Evolutionary conservation across 1,284 basidiomycete genomes (phyloP).

Genomic region (Mycena citricolor): DNA sequence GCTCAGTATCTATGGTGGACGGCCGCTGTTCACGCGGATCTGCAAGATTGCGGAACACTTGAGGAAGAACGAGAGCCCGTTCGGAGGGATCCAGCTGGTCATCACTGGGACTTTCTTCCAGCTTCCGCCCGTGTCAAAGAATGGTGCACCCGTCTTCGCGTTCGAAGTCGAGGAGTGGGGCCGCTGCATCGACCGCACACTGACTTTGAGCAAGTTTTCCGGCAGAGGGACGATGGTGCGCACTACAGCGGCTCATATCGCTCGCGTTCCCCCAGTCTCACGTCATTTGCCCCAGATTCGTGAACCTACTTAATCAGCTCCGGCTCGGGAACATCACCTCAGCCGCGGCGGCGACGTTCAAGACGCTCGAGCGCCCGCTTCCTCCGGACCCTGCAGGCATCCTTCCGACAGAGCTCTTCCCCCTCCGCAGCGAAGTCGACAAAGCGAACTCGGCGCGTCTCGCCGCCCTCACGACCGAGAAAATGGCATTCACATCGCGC

Average conservation of each 20-base stretch:
- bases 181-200: constrained; percentile 61
- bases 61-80: constrained; percentile 59
- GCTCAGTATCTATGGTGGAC: constrained; percentile 82
- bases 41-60: constrained; percentile 43
- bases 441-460: constrained; percentile 36
- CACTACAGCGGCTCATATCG: no score
- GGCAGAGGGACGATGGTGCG: constrained; percentile 52
- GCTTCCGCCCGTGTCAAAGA: constrained; percentile 68
- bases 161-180: constrained; percentile 81
- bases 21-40: constrained; percentile 75
- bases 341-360: constrained; percentile 24
- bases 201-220: constrained; percentile 77
- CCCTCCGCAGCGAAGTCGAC: constrained; percentile 37
- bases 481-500: constrained; percentile 30
- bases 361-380: constrained; percentile 26
- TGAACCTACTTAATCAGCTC: constrained; percentile 55
- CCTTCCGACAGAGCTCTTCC: constrained; percentile 39
- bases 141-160: constrained; percentile 49
- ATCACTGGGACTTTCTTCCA: constrained; percentile 91
- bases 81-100: constrained; percentile 77
- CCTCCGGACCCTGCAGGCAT: constrained; percentile 21
- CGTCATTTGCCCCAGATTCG: no score
- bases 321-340: constrained; percentile 26
- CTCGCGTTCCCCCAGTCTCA: no score
- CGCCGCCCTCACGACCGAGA: constrained; percentile 27